Evolutionary conservation across 129 eudicot genomes (phyloP).

Genomic region (Flaveria sonorensis): DNA sequence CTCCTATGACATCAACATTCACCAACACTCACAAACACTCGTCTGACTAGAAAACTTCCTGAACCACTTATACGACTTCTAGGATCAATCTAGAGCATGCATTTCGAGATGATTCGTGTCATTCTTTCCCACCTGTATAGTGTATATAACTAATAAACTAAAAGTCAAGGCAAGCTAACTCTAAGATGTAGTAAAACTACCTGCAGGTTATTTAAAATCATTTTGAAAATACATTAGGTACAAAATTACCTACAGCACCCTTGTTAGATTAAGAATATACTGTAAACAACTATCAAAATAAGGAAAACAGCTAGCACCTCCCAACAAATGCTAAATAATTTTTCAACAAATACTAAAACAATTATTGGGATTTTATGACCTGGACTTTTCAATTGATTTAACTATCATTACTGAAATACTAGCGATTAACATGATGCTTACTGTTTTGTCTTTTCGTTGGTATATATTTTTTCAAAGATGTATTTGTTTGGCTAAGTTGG

Average conservation of each 20-base stretch:
- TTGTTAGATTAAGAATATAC: background rate
- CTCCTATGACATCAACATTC: no score
- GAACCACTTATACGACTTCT: no score
- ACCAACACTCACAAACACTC: no score
- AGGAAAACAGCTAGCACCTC: background rate
- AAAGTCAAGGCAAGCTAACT: background rate
- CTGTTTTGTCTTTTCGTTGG: background rate
- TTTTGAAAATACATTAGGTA: background rate
- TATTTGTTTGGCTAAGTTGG: background rate
- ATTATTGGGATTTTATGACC: background rate
- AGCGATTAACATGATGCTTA: background rate
- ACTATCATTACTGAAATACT: background rate
- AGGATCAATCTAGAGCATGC: no score
- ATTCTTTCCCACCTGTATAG: no score
- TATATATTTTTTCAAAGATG: background rate
- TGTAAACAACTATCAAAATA: background rate
- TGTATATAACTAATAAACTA: background rate
- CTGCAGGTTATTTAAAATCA: background rate
- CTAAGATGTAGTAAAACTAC: background rate
- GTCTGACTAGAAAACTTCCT: no score
- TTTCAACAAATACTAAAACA: background rate
- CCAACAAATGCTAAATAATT: constrained; percentile 8
- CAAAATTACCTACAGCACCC: background rate
- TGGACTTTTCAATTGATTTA: background rate
- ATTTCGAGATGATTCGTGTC: no score